Conservation (phyloP, 768 basidiomycete genomes). For the Phallus indusiatus region DNA sequence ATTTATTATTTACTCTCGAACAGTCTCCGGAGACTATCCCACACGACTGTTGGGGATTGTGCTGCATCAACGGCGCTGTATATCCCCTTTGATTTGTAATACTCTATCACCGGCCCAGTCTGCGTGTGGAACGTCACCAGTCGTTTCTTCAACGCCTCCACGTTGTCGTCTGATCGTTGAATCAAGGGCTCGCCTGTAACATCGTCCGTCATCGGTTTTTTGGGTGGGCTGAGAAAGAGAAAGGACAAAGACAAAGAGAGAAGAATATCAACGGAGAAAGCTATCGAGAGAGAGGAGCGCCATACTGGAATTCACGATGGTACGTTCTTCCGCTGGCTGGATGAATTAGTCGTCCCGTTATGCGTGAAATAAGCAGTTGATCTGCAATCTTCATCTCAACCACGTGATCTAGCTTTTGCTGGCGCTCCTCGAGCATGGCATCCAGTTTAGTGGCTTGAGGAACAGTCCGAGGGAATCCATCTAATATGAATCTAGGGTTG, state of each 20-base stretch:
- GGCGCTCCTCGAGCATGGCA: constrained; percentile 70
- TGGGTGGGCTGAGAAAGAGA: constrained; percentile 74
- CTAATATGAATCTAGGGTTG: constrained; percentile 80
- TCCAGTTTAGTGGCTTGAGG: constrained; percentile 96
- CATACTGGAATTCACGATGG: constrained; percentile 91
- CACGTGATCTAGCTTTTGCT: constrained; percentile 87
- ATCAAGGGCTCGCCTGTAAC: constrained; percentile 91
- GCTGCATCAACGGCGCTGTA: constrained; percentile 92
- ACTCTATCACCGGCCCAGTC: constrained; percentile 92
- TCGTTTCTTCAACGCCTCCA: constrained; percentile 87
- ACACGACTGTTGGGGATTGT: constrained; percentile 86
- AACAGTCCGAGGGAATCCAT: constrained; percentile 98
- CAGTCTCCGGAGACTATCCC: constrained; percentile 67
- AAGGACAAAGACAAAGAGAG: background rate
- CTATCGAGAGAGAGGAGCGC: constrained; percentile 13
- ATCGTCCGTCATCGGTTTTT: constrained; percentile 92
- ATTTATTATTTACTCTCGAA: constrained; percentile 37
- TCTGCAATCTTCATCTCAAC: constrained; percentile 90
- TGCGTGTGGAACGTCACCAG: constrained; percentile 83
- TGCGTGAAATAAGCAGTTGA: constrained; percentile 91
- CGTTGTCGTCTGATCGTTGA: constrained; percentile 97
- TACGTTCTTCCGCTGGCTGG: constrained; percentile 83
- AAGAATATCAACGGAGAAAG: background rate
- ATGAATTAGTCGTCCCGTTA: constrained; percentile 94
- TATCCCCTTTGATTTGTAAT: constrained; percentile 86